Conservation (phyloP, 1,284 basidiomycete genomes). For the Apiotrichum mycotoxinovorans region DNA sequence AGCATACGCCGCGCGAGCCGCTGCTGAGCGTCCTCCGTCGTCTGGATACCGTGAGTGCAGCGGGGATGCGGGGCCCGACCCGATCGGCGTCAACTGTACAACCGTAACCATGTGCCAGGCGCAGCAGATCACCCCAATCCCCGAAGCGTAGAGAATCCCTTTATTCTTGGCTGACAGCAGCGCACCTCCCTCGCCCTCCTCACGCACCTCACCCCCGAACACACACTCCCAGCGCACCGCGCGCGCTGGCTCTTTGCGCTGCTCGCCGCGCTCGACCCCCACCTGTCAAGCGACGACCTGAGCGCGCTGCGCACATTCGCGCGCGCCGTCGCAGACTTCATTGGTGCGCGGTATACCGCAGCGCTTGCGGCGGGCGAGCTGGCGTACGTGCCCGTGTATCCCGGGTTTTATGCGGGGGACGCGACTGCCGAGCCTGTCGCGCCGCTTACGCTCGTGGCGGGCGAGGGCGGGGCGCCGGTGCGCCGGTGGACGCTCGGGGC, state of each 20-base stretch:
- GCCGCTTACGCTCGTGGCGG: conserved; percentile 2
- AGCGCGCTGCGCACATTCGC: conserved; percentile 72
- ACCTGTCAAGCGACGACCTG: conserved; percentile 72
- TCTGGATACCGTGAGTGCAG: conserved; percentile 31
- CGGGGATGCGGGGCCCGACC: too few relatives aligned
- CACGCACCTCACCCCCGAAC: conserved; percentile 18
- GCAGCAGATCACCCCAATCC: too few relatives aligned
- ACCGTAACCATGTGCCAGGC: too few relatives aligned
- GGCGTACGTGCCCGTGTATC: conserved; percentile 1
- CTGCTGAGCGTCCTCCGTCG: conserved; percentile 28
- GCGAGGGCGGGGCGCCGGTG: background rate
- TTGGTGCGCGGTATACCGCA: conserved; percentile 46
- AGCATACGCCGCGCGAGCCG: conserved; percentile 25
- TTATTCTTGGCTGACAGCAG: conserved; percentile 27
- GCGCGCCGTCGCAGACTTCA: conserved; percentile 63
- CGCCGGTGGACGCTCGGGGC: conserved; percentile 13
- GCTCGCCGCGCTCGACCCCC: conserved; percentile 67
- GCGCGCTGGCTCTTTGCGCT: conserved; percentile 80
- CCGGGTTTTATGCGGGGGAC: conserved; percentile 14
- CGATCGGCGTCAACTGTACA: background rate
- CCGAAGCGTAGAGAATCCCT: too few relatives aligned
- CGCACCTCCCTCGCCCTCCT: conserved; percentile 25
- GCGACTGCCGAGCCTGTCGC: conserved; percentile 11
- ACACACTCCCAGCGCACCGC: conserved; percentile 61
- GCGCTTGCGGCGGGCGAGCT: conserved; percentile 2